Evolutionary conservation across 306 rosid genomes (phyloP), one percentile per base, ranked within the genome.

Genomic region (Morella rubra): DNA sequence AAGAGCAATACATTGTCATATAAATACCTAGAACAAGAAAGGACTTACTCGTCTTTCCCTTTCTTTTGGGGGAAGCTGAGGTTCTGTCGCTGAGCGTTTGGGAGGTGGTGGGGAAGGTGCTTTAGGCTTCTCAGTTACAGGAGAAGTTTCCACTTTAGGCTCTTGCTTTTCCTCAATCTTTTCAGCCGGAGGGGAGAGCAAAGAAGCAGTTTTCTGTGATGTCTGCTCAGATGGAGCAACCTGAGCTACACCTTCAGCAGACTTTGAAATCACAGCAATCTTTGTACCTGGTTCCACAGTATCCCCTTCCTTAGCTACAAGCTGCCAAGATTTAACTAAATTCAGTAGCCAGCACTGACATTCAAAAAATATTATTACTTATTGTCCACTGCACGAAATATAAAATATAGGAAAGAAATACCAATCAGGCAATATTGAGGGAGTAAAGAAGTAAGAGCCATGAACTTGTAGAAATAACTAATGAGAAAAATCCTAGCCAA

Each of bases 1-100:
- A 65, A 8, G 5, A 60, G 44, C 32, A 51, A 32, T 13, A 61
- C 41, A 22, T 60, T 37, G 47, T 24, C 27, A 24, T 24, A 24
- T 24, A 24, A 24, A 42, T 22, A 16, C 52, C 6, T 13, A 24
- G 50, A 54, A 59, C 22, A 47, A 45, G 37, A 22, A 70, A 71
- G 71, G 58, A 73, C 96, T 81, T 74, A 90, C 97, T 66, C 93
- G 82, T 85, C 91, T 86, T 85, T 92, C 97, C 81, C 93, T 84
- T 71, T 90, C 97, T 82, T 90, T 92, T 4, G 91, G 91, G 70
- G 90, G 91, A 76, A 88, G 97, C 75, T 92, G 97, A 75, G 97
- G 97, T 79, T 92, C 96, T 77, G 83, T 51, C 53, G 90, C 91
- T 79, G 96, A 82, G 64, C 62, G 85, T 65, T 70, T 80, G n/a